Base-by-base conservation (phyloP, 2,329 filamentous ascomycete species). In the Botrytis tulipae region DNA sequence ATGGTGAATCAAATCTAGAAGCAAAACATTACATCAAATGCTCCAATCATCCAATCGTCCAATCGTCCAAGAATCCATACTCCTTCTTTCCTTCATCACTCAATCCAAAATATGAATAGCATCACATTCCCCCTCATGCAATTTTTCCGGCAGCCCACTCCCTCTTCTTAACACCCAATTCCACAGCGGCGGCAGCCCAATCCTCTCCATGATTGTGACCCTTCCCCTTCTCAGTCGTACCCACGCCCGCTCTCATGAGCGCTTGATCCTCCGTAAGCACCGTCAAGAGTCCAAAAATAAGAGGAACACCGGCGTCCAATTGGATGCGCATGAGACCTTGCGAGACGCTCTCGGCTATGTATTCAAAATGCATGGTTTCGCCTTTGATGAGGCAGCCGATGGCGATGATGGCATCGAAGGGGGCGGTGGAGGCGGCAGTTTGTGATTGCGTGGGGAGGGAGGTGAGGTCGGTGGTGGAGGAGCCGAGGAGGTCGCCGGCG, bases 301-400 rank as follows among this genome's bases (percentile, higher is more conserved):
- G 92, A 46, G 96, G 96, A 69, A 97, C 89, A 62, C 93, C 93
- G 16, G 90, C 91, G 82, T 99, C 95, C 72, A 98, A 86, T 83
- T 97, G 94, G 74, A 98, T 91, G 76, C 93, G 91, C 96, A 99
- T 99, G 75, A 99, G 87, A 10, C 94, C 96, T 75, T 97, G 93
- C 73, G 91, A 94, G 10, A 97, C 94, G 59, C 93, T 90, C 77
- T 98, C 96, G 60, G 95, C 89, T 79, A 99, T 99, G 85, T 99
- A 98, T 84, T 99, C 96, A 81, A 99, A 99, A 84, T 99, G 96
- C 94, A 98, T 98, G 10, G 96, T 98, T 84, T 97, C 93, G 82
- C 96, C 96, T 86, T 99, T 99, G 85, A 99, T 98, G 75, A 99
- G 89, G 73, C 97, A 95, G 73, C 96, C 96, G 78, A 99, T 93